A percentile compares a stretch with the other conserved stretches of the same genome.
phyloP scores from a whole-genome alignment of 495 filamentous ascomycete species.

The Pseudevernia furfuracea region DNA sequence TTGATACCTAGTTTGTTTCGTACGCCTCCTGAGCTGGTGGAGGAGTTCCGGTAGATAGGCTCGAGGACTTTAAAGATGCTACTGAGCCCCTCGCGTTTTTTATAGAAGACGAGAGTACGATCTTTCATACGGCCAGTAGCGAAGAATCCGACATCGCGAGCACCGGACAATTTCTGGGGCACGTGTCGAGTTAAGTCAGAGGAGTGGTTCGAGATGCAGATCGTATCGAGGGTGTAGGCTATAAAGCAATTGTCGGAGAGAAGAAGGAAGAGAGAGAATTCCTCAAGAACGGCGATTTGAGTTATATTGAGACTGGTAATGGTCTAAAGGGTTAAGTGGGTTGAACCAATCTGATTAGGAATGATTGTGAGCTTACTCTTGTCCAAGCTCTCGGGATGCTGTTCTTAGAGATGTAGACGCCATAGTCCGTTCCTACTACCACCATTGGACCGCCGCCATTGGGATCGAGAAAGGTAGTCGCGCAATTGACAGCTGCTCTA shows the following conservation, averaged over 20 bases:
- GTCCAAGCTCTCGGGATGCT: conserved; percentile 83
- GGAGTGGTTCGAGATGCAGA: conserved; percentile 48
- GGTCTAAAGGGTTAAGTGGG: conserved; percentile 41
- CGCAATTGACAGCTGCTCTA: conserved; percentile 79
- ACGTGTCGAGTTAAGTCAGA: conserved; percentile 53
- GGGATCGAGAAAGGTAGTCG: conserved; percentile 73
- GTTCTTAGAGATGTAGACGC: conserved; percentile 79
- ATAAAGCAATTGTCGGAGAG: conserved; percentile 86
- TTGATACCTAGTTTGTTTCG: conserved; percentile 54
- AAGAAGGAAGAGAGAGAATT: conserved; percentile 85
- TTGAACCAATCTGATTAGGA: conserved; percentile 13
- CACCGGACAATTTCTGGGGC: conserved; percentile 81
- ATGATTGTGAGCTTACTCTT: conserved; percentile 49
- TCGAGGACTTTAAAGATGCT: conserved; percentile 96
- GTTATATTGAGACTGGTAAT: conserved; percentile 71
- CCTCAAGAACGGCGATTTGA: conserved; percentile 89
- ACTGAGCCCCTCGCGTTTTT: conserved; percentile 82
- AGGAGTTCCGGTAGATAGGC: conserved; percentile 74
- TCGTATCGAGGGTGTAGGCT: conserved; percentile 86
- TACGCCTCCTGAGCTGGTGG: conserved; percentile 35
- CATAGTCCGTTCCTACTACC: conserved; percentile 89
- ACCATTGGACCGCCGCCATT: conserved; percentile 80
- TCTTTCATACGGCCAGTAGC: conserved; percentile 95
- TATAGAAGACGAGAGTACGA: conserved; percentile 89
- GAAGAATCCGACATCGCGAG: conserved; percentile 90